Evolutionary conservation across 768 basidiomycete species (phyloP).

Genomic region (Amylocystis lapponica): DNA sequence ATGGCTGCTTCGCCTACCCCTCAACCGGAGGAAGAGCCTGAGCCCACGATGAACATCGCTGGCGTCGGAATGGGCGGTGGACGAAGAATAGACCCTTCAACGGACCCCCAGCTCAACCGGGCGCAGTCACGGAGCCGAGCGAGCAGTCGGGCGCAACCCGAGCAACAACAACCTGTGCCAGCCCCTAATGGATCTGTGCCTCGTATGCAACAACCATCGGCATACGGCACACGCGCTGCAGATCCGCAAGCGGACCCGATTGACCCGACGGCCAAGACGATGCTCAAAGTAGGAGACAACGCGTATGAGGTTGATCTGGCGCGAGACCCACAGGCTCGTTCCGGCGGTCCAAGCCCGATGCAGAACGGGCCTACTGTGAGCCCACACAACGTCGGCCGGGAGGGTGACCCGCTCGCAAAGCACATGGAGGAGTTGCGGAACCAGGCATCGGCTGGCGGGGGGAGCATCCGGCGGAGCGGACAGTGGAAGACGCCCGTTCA

Average conservation of each 20-base stretch:
- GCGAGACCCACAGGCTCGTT: constrained; percentile 19
- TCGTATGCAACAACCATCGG: constrained; percentile 3
- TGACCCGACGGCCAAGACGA: constrained; percentile 55
- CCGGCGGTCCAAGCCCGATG: constrained; percentile 12
- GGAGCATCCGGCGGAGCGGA: constrained; percentile 40
- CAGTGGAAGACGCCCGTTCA: constrained; percentile 14
- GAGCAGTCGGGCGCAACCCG: too few species aligned
- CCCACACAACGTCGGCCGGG: constrained; percentile 28
- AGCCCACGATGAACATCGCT: constrained; percentile 50
- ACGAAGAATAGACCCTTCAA: constrained; percentile 31
- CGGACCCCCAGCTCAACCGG: constrained; percentile 24
- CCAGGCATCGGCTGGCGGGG: constrained; percentile 25
- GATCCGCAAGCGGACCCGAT: constrained; percentile 55
- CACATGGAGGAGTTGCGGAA: constrained; percentile 52
- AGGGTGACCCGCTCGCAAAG: constrained; percentile 57
- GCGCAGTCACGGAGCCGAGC: constrained; percentile 27
- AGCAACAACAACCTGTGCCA: background rate
- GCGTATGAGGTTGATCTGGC: constrained; percentile 41
- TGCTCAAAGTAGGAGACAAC: constrained; percentile 63
- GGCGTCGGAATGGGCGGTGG: constrained; percentile 68
- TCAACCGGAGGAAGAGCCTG: constrained; percentile 36
- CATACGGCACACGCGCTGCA: constrained; percentile 9
- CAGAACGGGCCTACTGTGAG: constrained; percentile 9
- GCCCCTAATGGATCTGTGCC: constrained; percentile 6
- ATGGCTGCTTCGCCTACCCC: constrained; percentile 27